phyloP scores from a whole-genome alignment of 164 flowering plant species.

The Berberis thunbergii region DNA sequence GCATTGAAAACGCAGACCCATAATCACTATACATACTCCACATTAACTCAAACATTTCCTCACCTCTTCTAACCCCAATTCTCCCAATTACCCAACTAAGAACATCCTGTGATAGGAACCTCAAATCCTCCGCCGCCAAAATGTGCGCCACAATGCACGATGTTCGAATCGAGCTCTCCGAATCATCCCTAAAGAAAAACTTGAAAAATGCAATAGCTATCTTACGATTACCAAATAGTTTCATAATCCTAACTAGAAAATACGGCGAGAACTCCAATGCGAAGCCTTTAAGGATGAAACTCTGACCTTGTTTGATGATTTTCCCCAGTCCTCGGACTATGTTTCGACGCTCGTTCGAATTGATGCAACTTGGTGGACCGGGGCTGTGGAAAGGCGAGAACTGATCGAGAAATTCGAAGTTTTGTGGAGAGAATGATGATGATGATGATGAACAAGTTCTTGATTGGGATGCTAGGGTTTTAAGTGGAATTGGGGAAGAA shows the following conservation, averaged over 20 bases:
- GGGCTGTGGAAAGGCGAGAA: constrained; percentile 25
- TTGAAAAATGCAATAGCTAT: constrained; percentile 63
- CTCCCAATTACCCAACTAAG: constrained; percentile 41
- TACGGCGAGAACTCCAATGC: constrained; percentile 33
- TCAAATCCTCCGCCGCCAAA: constrained; percentile 30
- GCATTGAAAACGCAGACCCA: constrained; percentile 51
- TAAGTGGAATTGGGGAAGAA: not conserved
- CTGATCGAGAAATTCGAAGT: constrained; percentile 13
- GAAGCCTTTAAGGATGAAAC: constrained; percentile 25
- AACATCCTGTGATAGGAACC: constrained; percentile 57
- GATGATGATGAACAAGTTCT: not conserved
- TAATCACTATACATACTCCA: constrained; percentile 31
- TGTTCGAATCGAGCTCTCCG: constrained; percentile 21
- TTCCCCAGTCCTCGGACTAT: constrained; percentile 34
- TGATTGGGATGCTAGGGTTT: not conserved
- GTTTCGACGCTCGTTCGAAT: constrained; percentile 42
- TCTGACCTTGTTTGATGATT: constrained; percentile 33
- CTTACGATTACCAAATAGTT: constrained; percentile 21
- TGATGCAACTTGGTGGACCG: constrained; percentile 9
- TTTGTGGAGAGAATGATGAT: not conserved
- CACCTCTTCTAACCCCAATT: constrained; percentile 37
- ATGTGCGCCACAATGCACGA: constrained; percentile 50
- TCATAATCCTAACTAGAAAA: constrained; percentile 43
- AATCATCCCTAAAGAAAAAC: constrained; percentile 29
- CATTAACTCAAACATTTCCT: constrained; percentile 38